Percentiles rank a stretch among this genome's conserved stretches.
Evolutionary conservation across 257 asterid genomes (phyloP).

Genomic region (Capsicum baccatum): DNA sequence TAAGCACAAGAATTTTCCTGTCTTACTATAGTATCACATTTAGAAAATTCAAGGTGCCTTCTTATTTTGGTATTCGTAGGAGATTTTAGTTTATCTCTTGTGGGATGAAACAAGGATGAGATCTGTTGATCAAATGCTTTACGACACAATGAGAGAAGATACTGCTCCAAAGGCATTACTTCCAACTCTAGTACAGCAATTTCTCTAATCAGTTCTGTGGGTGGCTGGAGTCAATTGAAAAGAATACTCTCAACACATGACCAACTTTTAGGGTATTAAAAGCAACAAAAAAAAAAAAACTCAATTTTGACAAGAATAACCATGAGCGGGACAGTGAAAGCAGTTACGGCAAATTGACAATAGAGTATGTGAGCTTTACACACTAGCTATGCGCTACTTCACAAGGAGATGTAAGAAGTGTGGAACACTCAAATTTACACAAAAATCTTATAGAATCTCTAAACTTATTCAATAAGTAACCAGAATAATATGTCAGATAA

Average conservation of each 20-base stretch:
- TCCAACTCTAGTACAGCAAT: slow-evolving; percentile 83
- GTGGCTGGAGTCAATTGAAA: slow-evolving; percentile 61
- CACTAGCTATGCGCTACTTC: not conserved
- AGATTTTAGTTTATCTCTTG: slow-evolving; percentile 45
- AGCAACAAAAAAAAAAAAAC: not conserved
- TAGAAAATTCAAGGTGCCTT: slow-evolving; percentile 73
- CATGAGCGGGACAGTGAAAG: not conserved
- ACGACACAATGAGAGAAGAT: slow-evolving; percentile 84
- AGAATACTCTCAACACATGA: not conserved
- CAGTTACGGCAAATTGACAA: not conserved
- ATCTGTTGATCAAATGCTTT: slow-evolving; percentile 80
- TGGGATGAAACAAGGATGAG: slow-evolving; percentile 56
- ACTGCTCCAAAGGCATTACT: slow-evolving; percentile 87
- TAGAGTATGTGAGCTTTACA: not conserved
- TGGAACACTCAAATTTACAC: not conserved
- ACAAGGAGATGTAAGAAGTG: not conserved
- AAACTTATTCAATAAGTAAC: not conserved
- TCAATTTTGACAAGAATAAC: not conserved
- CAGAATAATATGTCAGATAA: not conserved
- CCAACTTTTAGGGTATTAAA: not conserved
- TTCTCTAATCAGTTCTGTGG: slow-evolving; percentile 84
- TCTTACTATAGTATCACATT: slow-evolving; percentile 45
- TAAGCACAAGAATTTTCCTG: slow-evolving; percentile 45
- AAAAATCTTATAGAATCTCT: not conserved
- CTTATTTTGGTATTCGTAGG: slow-evolving; percentile 59